Base-by-base conservation (phyloP, 495 filamentous ascomycete genomes). In the Trichoderma reesei region DNA sequence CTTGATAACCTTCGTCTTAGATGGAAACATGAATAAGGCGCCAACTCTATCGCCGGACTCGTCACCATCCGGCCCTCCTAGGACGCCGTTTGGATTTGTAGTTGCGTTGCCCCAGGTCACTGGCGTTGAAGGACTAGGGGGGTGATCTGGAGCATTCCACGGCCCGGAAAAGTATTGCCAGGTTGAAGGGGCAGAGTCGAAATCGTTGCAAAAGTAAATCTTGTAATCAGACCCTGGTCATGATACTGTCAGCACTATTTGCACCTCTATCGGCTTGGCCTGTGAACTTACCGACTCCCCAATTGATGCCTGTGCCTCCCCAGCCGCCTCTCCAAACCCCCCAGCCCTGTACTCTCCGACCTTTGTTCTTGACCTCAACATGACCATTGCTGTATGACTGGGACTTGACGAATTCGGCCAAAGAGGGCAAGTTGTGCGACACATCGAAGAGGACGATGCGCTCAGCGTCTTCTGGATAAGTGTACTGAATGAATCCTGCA, bases 161-260 rank as follows among this genome's bases (percentile, higher is more conserved):
- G n/a, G 67, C 61, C 7, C 63, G 67, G 9, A 64, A 61, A 76
- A 70, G 64, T 88, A 88, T 0, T 80, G 83, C 64, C 75, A 79
- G 41, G 65, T 75, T 3, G 63, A 76, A 8, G 70, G 76, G 36
- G 65, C 65, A 26, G 76, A 67, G 51, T 86, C 76, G 66, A 90
- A 88, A 42, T 82, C 76, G 18, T 86, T 87, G 67, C 88, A 90
- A 70, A 89, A 90, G 66, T 86, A 83, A 8, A 90, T 85, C 81
- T 73, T 64, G 83, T 75, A 73, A 87, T 88, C 62, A 86, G 80
- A 72, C 88, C 90, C 8, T 82, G 78, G 3, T 26, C 26, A 26
- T 26, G 26, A 26, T 26, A 26, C 26, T 26, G 26, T 26, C 85
- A 87, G 67, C 73, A 78, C 1, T 85, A 87, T 68, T 83, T 79